These are phyloP conservation scores for Colletotrichum aenigma DNA, from an alignment of 2,329 filamentous ascomycete genomes.

Conservation along the genomic window DNA sequence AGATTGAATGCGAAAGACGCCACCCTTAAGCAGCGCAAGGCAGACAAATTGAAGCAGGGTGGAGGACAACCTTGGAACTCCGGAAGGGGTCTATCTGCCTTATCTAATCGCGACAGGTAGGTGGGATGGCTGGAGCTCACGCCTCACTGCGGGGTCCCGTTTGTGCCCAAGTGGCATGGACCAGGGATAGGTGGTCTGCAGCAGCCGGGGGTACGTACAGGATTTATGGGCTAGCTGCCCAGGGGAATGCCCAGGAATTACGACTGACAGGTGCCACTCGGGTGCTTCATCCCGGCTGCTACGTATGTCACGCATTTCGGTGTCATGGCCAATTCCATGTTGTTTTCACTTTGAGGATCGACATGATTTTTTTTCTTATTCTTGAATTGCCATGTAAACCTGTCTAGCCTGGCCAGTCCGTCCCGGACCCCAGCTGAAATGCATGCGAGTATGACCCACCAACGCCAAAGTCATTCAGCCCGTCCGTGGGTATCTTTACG, in stretches of 20 bases:
- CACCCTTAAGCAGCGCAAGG: not conserved
- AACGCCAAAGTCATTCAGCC: slow-evolving; percentile 9
- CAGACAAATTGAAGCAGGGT: not conserved
- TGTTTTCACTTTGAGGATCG: not conserved
- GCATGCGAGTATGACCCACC: not conserved
- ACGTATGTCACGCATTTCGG: not conserved
- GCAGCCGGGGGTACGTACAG: not conserved
- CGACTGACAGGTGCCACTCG: not conserved
- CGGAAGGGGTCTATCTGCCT: slow-evolving; percentile 10
- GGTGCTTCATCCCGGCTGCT: not conserved
- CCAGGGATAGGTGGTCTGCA: not conserved
- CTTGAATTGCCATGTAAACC: not conserved
- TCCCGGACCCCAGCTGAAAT: not conserved
- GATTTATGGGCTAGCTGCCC: not conserved
- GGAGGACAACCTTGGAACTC: not conserved
- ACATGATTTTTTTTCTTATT: not conserved
- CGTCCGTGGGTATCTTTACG: slow-evolving; percentile 16
- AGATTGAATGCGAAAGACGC: not conserved
- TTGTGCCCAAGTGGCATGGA: slow-evolving; percentile 12
- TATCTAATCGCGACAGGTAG: slow-evolving; percentile 17
- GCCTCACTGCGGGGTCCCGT: slow-evolving; percentile 16
- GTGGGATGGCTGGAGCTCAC: slow-evolving; percentile 17
- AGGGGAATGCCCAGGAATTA: not conserved
- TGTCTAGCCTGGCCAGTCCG: not conserved
- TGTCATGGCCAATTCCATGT: not conserved